Evolutionary conservation across 2,329 filamentous ascomycete species (phyloP), one percentile per base, ranked within the genome.

Genomic region (Cytospora mali): DNA sequence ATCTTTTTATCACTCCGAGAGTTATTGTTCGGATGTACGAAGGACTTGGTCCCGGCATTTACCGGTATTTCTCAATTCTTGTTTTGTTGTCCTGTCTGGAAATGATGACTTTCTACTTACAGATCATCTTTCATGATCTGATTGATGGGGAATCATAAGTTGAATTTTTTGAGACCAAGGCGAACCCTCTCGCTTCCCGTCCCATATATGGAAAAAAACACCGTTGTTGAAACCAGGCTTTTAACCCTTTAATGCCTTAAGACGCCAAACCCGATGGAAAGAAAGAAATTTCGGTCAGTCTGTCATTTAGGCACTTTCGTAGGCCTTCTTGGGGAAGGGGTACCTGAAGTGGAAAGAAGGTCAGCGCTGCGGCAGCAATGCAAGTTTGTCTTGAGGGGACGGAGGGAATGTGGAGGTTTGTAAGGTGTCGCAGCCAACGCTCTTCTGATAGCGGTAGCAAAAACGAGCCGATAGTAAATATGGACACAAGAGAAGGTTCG

Each of bases 301-400:
- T 35, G 35, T 64, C n/a, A 21, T 46, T 60, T 48, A 65, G 33
- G 62, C 60, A 51, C 56, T 61, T 67, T 83, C 77, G 79, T 92
- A 94, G 68, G 85, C 80, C 78, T 93, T 87, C 84, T 94, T 93
- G 72, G 90, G 90, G 82, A 87, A 90, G 69, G 91, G 91, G 81
- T 87, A 93, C 69, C 90, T 93, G 74, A 66, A 67, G 62, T 59
- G 56, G 13, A 31, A 23, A 52, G 49, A n/a, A 49, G 29, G 29
- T 54, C 58, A 67, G 64, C 54, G 29, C 25, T 49, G 46, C 25
- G 42, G 57, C 25, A 21, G 7, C 27, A 29, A 31, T 18, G 39
- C 53, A 48, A 60, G 25, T 48, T 31, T 39, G 48, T 51, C 16
- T 51, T 13, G 6, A 25, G 18, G 50, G 50, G 28, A 48, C 9